Base-by-base conservation (phyloP, 495 filamentous ascomycete species). In the Cercophora newfieldiana region DNA sequence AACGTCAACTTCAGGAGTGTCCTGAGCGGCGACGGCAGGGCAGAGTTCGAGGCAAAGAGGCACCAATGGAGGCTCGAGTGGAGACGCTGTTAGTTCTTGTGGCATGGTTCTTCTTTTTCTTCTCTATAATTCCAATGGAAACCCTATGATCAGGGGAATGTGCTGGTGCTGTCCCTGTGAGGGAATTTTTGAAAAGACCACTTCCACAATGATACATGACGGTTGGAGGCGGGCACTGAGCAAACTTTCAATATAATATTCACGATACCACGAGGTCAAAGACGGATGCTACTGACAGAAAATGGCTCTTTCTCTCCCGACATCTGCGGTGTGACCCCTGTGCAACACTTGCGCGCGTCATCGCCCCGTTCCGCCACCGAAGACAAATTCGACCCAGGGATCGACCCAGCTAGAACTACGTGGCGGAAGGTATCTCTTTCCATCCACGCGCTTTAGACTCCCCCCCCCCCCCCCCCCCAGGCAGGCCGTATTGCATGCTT, bases 1-100 rank as follows among this genome's bases (percentile, higher is more conserved):
- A 78, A 81, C 63, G 70, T 82, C 74, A 82, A 82, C 70, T 81
- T 80, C 74, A 75, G 79, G 63, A 76, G 74, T 58, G 77, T 71
- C 6, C 74, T 81, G 7, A 66, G 49, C 58, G 71, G 75, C 57
- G 74, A 74, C 31, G 61, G 71, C 66, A 76, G 73, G 66, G 75
- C 70, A 0, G 75, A 72, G 57, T 82, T 81, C 59, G 78, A 78
- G 69, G 79, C 76, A 49, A 59, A 70, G 55, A 66, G 67, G 18
- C 78, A 82, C 71, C 77, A 67, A 59, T 80, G 75, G 79, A 72
- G 74, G 22, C 72, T 80, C 25, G 75, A 80, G 64, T 82, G 79
- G 79, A 67, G 79, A 47, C 66, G 71, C 62, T 82, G 79, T 66
- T 82, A 73, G 24, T n/a, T n/a, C n/a, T n/a, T n/a, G 28, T 22